phyloP scores from a whole-genome alignment of 768 basidiomycete species.

The Phylloporus sp. region DNA sequence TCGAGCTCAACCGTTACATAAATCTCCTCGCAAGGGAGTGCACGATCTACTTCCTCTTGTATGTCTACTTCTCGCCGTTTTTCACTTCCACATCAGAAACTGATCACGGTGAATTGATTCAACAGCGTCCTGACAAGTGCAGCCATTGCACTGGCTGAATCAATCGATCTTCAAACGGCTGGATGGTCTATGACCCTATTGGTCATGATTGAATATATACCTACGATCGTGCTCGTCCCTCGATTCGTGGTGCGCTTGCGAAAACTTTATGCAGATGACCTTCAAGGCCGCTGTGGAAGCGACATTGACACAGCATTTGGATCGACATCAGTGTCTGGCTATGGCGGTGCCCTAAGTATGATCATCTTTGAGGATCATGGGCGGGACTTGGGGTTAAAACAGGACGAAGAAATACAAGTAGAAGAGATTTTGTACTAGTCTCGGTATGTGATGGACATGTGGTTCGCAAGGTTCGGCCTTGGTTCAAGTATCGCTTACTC shows the following conservation, averaged over 20 bases:
- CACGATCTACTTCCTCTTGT: background rate
- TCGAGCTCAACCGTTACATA: background rate
- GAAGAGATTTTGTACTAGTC: background rate
- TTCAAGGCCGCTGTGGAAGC: background rate
- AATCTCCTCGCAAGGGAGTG: background rate
- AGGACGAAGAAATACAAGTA: background rate
- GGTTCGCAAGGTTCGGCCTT: no score
- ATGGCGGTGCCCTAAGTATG: background rate
- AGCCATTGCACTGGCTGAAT: background rate
- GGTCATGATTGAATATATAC: background rate
- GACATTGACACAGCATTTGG: background rate
- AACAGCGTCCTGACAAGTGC: background rate
- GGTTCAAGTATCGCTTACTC: no score
- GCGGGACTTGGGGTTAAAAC: background rate
- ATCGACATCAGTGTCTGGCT: background rate
- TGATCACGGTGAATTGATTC: background rate
- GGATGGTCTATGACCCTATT: background rate
- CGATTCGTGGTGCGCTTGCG: conserved; percentile 1
- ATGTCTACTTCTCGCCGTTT: background rate
- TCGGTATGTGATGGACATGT: background rate
- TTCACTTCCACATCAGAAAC: background rate
- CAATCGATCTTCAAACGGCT: background rate
- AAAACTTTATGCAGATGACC: background rate
- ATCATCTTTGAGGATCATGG: background rate
- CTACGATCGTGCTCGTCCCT: background rate